Evolutionary conservation across 345 rosid species (phyloP).

Genomic region (Pugionium dolabratum): DNA sequence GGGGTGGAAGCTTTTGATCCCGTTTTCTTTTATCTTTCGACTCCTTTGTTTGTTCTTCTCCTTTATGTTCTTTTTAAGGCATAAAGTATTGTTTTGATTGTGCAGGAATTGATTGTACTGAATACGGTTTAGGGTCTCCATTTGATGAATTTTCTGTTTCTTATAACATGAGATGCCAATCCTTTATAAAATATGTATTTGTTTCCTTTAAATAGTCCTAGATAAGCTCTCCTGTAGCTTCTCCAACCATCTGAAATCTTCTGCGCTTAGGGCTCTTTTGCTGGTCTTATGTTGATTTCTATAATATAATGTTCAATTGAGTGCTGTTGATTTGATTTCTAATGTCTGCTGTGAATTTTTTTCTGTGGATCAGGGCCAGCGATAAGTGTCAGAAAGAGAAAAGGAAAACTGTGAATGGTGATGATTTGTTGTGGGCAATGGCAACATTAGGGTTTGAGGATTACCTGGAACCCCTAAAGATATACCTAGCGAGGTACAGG

Average conservation of each 20-base stretch:
- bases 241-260: background rate
- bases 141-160: background rate
- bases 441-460: constrained; percentile 74
- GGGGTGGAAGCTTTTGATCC: too few relatives aligned
- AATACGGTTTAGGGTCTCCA: background rate
- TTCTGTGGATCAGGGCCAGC: constrained; percentile 54
- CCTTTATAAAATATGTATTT: too few relatives aligned
- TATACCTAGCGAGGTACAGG: constrained; percentile 62
- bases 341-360: too few relatives aligned
- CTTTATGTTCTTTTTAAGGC: background rate
- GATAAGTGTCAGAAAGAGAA: constrained; percentile 75
- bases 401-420: constrained; percentile 76
- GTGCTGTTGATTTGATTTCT: too few relatives aligned
- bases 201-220: background rate
- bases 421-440: constrained; percentile 85
- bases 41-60: too few relatives aligned
- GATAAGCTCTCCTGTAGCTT: background rate
- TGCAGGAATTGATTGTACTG: too few relatives aligned
- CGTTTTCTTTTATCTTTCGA: too few relatives aligned
- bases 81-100: too few relatives aligned
- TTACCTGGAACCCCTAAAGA: constrained; percentile 62
- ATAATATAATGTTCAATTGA: background rate
- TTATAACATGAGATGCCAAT: too few relatives aligned
- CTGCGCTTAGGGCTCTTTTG: background rate
- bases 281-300: constrained; percentile 8